Evolutionary conservation across 1,139 yeast species (phyloP), one percentile per base, ranked within the genome.

Genomic region (Blastobotrys raffinosifermentans): DNA sequence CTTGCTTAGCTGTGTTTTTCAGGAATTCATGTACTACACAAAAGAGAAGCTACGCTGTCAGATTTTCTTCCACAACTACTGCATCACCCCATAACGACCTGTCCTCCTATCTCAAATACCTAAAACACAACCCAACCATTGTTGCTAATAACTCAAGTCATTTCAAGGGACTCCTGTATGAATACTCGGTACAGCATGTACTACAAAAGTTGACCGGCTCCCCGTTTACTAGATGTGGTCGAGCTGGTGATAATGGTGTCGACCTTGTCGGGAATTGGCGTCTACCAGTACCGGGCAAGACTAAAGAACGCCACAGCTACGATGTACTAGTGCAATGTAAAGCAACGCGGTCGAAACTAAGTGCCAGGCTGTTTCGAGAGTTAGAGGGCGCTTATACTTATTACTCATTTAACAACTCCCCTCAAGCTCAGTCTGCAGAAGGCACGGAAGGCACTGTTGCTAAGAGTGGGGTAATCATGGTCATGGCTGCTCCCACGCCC

Each of bases 111-210:
- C 44, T 69, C 15, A 43, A 48, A 3, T 58, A 64, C 37, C 62
- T 66, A 7, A n/a, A 8, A 6, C 10, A 6, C 3, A 49, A 46
- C 26, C 37, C 35, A 2, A 48, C 44, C 17, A 45, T 47, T 2
- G 45, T 64, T n/a, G 57, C 63, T 15, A 56, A 61, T 2, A 51
- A 48, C 3, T 63, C 83, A 0, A 66, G 79, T 0, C 76, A 73
- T 0, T 80, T 80, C 52, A 65, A 69, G 46, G 94, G 94, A 1
- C 79, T 84, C 1, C 53, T 82, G 5, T 84, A 82, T 51, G 94
- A 84, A 50, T 63, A 77, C 29, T 64, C 73, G 1, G 46, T 41
- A 67, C 75, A 22, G 68, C 72, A 53, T 63, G 72, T 34, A 67
- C 72, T 46, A 58, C 64, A 37, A 40, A 59, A 2, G 55, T 64